Evolutionary conservation across 1,139 yeast species (phyloP).

Genomic region (Saccharomyces pastorianus): DNA sequence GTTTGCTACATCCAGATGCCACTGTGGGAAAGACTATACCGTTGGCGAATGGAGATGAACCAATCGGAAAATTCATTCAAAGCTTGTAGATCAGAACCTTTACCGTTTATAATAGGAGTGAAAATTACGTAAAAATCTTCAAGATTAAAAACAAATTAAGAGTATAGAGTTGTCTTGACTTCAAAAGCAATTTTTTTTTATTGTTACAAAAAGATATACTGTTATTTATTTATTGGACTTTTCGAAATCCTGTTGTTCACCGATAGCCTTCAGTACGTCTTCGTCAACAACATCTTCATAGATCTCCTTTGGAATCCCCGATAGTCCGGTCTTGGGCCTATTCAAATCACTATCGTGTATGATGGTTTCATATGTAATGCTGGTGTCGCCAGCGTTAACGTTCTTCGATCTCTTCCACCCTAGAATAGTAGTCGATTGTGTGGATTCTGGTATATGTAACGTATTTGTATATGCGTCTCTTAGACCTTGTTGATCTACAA

Average conservation of each 20-base stretch:
- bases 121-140: too few species aligned
- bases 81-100: slow-evolving; percentile 6
- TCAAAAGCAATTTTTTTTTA: too few species aligned
- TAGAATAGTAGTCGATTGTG: slow-evolving; percentile 56
- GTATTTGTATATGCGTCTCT: slow-evolving; percentile 82
- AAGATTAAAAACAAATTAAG: too few species aligned
- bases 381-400: slow-evolving; percentile 13
- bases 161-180: too few species aligned
- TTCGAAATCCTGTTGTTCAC: slow-evolving; percentile 58
- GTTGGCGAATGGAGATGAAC: slow-evolving; percentile 30
- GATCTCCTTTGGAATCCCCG: slow-evolving; percentile 47
- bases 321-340: slow-evolving; percentile 53
- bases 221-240: neutral
- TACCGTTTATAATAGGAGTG: too few species aligned
- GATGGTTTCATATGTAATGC: slow-evolving; percentile 44
- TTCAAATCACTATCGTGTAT: slow-evolving; percentile 41
- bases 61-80: slow-evolving; percentile 25
- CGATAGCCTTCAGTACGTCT: slow-evolving; percentile 51
- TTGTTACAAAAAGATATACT: too few species aligned
- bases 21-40: slow-evolving; percentile 31
- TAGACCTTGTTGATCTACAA: slow-evolving; percentile 46
- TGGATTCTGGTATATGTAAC: slow-evolving; percentile 58
- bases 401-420: slow-evolving; percentile 32
- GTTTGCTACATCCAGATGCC: slow-evolving; percentile 22
- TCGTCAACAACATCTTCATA: slow-evolving; percentile 53